Percentiles rank a stretch among this genome's conserved stretches.
Evolutionary conservation across 2,329 filamentous ascomycete species (phyloP).

Genomic region (Aureobasidium sp.): DNA sequence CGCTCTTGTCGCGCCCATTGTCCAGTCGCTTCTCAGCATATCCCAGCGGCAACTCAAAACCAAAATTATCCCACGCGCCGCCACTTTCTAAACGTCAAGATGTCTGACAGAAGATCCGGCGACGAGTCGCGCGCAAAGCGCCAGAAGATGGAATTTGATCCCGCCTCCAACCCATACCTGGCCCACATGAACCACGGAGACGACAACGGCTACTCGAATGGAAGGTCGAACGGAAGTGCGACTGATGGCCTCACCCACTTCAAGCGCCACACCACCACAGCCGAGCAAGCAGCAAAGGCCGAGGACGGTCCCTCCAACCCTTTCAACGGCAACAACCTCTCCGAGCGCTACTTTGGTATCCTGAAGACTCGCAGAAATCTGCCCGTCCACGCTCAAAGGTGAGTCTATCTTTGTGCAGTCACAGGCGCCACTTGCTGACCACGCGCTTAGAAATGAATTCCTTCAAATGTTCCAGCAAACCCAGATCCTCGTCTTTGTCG

Average conservation of each 20-base stretch:
- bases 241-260: slow-evolving; percentile 51
- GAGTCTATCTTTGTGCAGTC: slow-evolving; percentile 14
- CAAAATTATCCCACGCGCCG: neutral
- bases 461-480: slow-evolving; percentile 85
- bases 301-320: slow-evolving; percentile 81
- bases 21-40: neutral
- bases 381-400: slow-evolving; percentile 87
- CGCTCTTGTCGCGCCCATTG: neutral
- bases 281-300: slow-evolving; percentile 61
- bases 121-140: slow-evolving; percentile 48
- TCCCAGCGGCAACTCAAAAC: neutral
- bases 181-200: slow-evolving; percentile 69
- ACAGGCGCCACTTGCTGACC: neutral
- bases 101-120: slow-evolving; percentile 52
- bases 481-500: slow-evolving; percentile 96
- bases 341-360: slow-evolving; percentile 83
- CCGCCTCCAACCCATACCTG: slow-evolving; percentile 74
- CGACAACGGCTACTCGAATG: slow-evolving; percentile 25
- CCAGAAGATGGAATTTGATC: slow-evolving; percentile 49
- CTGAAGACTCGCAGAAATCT: slow-evolving; percentile 75
- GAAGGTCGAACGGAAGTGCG: slow-evolving; percentile 25
- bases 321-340: slow-evolving; percentile 72
- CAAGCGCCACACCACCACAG: slow-evolving; percentile 73
- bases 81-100: slow-evolving; percentile 23
- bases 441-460: slow-evolving; percentile 67